Conservation (phyloP, 2,329 filamentous ascomycete genomes). For the Didymella segeticola region DNA sequence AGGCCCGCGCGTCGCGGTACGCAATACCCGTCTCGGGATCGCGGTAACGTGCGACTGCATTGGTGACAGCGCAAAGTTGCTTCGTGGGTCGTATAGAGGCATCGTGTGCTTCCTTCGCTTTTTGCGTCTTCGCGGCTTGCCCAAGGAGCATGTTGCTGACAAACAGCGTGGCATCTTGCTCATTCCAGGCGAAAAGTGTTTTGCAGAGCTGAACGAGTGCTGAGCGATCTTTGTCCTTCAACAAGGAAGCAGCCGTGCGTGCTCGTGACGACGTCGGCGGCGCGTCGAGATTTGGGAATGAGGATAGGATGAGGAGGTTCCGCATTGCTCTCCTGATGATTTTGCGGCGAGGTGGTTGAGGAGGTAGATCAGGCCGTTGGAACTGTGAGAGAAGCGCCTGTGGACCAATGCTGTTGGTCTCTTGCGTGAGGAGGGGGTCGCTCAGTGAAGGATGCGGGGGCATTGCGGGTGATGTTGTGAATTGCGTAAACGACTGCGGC, state of each 20-base stretch:
- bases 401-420: constrained; percentile 21
- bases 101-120: constrained; percentile 43
- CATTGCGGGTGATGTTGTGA: constrained; percentile 33
- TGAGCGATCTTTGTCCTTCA: constrained; percentile 50
- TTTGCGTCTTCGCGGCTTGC: constrained; percentile 52
- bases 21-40: constrained; percentile 85
- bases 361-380: constrained; percentile 26
- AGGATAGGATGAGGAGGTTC: constrained; percentile 63
- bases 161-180: constrained; percentile 36
- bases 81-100: constrained; percentile 41
- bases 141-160: constrained; percentile 52
- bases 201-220: constrained; percentile 64
- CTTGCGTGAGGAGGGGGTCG: constrained; percentile 32
- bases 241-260: constrained; percentile 54
- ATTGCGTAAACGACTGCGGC: constrained; percentile 23
- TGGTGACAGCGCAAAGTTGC: constrained; percentile 77
- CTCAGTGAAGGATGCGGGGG: constrained; percentile 39
- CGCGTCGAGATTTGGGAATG: constrained; percentile 52
- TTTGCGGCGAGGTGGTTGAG: constrained; percentile 36
- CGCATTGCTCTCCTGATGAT: constrained; percentile 61
- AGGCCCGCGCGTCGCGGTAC: constrained; percentile 81
- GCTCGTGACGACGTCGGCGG: constrained; percentile 50
- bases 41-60: constrained; percentile 78
- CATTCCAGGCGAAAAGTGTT: constrained; percentile 44
- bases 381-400: constrained; percentile 33